Evolutionary conservation across 495 filamentous ascomycete genomes (phyloP), one percentile per base, ranked within the genome.

Genomic region (Penicillium coprophilum): DNA sequence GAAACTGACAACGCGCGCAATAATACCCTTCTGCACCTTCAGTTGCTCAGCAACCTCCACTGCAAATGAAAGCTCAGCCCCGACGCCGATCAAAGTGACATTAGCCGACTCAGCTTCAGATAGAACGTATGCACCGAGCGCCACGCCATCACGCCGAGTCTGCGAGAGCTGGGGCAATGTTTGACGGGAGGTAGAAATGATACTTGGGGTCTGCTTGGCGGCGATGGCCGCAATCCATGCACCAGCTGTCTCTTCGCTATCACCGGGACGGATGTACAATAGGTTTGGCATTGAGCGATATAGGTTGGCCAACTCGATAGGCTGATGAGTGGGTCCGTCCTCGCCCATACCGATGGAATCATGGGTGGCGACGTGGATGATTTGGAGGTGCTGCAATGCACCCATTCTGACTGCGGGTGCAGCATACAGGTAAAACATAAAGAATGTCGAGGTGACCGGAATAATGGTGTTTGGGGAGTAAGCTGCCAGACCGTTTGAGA

Each of bases 361-460:
- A 65, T 86, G 83, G 0, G 83, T 86, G 10, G 82, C 83, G 39
- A 78, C 70, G 63, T 85, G 82, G 56, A 86, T 83, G 12, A 73
- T 63, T 43, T 81, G 81, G 32, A 85, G 78, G 20, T 76, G 68
- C 44, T 81, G 77, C 0, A 86, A 70, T 11, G 83, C 82, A 11
- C 80, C 80, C 80, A 86, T 85, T 24, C 83, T 79, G 6, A 85
- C 74, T 8, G 74, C 82, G 0, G 82, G 81, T 0, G 83, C 82
- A 9, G 82, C 82, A 34, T 81, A 81, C 1, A 84, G 67, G 63
- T 83, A 85, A 65, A 86, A 86, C 80, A 85, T 86, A 67, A 83
- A 82, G 66, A 84, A 83, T 7, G 71, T 72, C 1, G 77, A 77
- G 4, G 80, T 83, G 39, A 80, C 63, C 0, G 80, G 81, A 34